A percentile compares a stretch with the other conserved stretches of the same genome.
phyloP scores from a whole-genome alignment of 176 grass and related monocot genomes.

The Avena sativa region DNA sequence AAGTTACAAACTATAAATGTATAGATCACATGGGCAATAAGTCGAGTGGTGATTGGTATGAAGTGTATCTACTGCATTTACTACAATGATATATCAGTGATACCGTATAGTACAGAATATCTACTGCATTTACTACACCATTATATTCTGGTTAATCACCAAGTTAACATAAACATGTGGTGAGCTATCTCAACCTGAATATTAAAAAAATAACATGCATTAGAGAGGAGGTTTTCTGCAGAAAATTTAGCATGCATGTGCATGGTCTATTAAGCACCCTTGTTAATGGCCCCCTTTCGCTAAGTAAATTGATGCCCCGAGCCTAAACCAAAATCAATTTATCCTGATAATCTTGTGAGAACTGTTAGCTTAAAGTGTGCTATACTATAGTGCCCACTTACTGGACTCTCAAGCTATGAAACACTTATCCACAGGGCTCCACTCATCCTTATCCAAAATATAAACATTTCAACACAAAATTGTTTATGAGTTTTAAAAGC shows the following conservation, averaged over 20 bases:
- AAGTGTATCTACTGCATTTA: constrained; percentile 5
- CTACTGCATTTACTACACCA: background rate
- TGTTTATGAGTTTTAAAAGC: background rate
- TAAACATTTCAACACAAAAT: background rate
- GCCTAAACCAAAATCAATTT: background rate
- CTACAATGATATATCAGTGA: background rate
- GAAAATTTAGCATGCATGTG: background rate
- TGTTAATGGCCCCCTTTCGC: background rate
- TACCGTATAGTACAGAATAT: background rate
- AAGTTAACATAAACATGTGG: background rate
- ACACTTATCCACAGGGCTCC: background rate
- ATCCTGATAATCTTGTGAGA: constrained; percentile 11
- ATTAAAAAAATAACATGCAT: background rate
- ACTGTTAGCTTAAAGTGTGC: background rate
- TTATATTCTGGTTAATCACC: background rate
- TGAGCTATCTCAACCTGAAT: background rate
- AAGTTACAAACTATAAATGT: background rate
- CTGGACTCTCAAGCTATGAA: background rate
- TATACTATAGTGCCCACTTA: background rate
- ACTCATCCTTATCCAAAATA: background rate
- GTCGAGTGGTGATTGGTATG: background rate
- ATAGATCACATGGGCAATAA: background rate
- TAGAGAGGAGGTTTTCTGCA: background rate
- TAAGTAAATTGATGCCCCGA: background rate
- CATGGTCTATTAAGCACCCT: background rate